Evolutionary conservation across 1,284 basidiomycete species (phyloP), one percentile per base, ranked within the genome.

Genomic region (Schizophyllum commune): DNA sequence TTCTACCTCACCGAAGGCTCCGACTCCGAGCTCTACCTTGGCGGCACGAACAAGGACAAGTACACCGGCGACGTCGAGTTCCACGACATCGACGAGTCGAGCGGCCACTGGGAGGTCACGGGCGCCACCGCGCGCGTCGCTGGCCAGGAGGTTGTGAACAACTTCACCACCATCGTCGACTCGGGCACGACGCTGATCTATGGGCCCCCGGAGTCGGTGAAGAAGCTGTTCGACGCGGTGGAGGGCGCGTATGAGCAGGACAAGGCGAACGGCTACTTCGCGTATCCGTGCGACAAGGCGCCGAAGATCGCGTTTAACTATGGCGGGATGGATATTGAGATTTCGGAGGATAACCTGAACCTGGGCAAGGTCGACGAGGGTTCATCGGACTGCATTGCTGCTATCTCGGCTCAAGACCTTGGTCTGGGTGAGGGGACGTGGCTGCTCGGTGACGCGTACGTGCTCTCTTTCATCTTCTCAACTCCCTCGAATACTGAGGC

Each of bases 111-210:
- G 64, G 62, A 65, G 55, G 21, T 61, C 6, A 27, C 61, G 3
- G 62, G 62, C 61, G 61, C 56, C 11, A 58, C 64, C 20, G 55
- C 64, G 34, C 60, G 59, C 20, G 58, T 68, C 58, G 70, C 61
- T 59, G 63, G 65, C 65, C 72, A 57, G 65, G 71, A 70, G 68
- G 65, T 67, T 20, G 66, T 72, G 20, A 61, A 57, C 17, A 58
- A 58, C 55, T 61, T 68, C 53, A 63, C 65, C 39, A 68, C 73
- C n/a, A 73, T 75, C 66, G 68, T 77, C 60, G 77, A 77, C 65
- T 74, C 72, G 13, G 74, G 77, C 60, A 77, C 78, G 20, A 81
- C 80, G 56, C 66, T 80, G 55, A 77, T 82, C 69, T 70, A 78
- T 13, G 82, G 81, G 53, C 77, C 77, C 34, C 72, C 76, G 9